Percentiles rank a stretch among this genome's conserved stretches.
Conservation (phyloP, 441 rosid species). For the Bocquillonia castaneifolia region DNA sequence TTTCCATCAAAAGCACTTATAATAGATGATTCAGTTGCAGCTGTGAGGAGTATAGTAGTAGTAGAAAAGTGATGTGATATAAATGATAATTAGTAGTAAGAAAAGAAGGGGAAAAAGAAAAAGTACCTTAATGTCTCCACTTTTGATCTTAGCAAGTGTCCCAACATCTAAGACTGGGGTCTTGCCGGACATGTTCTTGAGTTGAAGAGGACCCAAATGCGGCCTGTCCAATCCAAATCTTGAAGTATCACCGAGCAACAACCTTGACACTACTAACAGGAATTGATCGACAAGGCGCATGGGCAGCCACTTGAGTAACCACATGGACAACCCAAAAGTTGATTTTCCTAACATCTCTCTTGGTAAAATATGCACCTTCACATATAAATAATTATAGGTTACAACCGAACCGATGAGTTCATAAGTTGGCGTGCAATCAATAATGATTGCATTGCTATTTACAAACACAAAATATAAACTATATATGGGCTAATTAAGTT, state of each 20-base stretch:
- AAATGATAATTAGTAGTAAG: background rate
- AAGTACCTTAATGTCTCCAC: slow-evolving; percentile 71
- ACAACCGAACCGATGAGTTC: too few relatives aligned
- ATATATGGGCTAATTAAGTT: slow-evolving; percentile 28
- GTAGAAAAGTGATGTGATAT: slow-evolving; percentile 22
- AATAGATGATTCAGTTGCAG: background rate
- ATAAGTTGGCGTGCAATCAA: too few relatives aligned
- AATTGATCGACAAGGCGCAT: slow-evolving; percentile 55
- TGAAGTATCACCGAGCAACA: slow-evolving; percentile 66
- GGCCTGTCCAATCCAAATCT: slow-evolving; percentile 63
- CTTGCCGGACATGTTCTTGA: slow-evolving; percentile 62
- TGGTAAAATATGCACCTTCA: slow-evolving; percentile 82
- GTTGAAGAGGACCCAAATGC: slow-evolving; percentile 69
- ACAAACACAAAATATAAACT: too few relatives aligned
- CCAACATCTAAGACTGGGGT: slow-evolving; percentile 88
- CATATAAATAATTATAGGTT: too few relatives aligned
- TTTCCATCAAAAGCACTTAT: background rate
- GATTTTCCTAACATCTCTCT: slow-evolving; percentile 78
- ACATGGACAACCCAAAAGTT: slow-evolving; percentile 69
- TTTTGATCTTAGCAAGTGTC: slow-evolving; percentile 61
- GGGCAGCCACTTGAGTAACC: slow-evolving; percentile 77
- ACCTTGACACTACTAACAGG: slow-evolving; percentile 49
- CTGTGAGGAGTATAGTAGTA: background rate
- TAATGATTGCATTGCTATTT: too few relatives aligned
- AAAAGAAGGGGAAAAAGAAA: background rate